phyloP scores from a whole-genome alignment of 352 stramenopile genomes.

The Phytophthora sansomeana region DNA sequence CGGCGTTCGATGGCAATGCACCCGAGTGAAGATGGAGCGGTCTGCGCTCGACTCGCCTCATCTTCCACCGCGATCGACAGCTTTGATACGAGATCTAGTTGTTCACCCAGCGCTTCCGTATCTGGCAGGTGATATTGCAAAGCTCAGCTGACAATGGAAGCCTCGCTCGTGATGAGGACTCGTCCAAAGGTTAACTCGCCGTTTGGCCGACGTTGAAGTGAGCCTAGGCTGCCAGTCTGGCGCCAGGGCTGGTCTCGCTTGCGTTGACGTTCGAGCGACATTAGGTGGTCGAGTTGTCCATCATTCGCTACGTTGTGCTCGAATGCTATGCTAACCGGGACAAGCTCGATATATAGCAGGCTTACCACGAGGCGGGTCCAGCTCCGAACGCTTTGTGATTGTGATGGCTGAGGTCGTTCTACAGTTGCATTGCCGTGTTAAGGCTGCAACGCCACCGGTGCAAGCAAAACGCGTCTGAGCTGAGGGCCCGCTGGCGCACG shows the following conservation, averaged over 20 bases:
- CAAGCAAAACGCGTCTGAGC: slow-evolving; percentile 31
- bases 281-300: slow-evolving; percentile 8
- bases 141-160: background rate
- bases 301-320: slow-evolving; percentile 12
- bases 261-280: slow-evolving; percentile 2
- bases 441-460: slow-evolving; percentile 17
- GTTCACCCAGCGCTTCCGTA: background rate
- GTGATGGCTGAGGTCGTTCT: slow-evolving; percentile 25
- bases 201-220: slow-evolving; percentile 4
- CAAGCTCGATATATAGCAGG: background rate
- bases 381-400: background rate
- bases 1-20: slow-evolving; percentile 8
- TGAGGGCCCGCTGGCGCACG: slow-evolving; percentile 26
- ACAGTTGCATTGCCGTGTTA: slow-evolving; percentile 19
- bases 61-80: background rate
- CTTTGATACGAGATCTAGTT: background rate
- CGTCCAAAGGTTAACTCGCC: no score
- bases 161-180: background rate
- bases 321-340: slow-evolving; percentile 17
- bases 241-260: slow-evolving; percentile 15
- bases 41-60: slow-evolving; percentile 1
- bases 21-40: background rate
- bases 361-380: background rate
- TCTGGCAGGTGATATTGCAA: background rate
- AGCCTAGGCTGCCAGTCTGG: background rate